These are phyloP conservation scores for Glaciozyma antarctica DNA, from an alignment of 768 basidiomycete species.

Conservation along the genomic window DNA sequence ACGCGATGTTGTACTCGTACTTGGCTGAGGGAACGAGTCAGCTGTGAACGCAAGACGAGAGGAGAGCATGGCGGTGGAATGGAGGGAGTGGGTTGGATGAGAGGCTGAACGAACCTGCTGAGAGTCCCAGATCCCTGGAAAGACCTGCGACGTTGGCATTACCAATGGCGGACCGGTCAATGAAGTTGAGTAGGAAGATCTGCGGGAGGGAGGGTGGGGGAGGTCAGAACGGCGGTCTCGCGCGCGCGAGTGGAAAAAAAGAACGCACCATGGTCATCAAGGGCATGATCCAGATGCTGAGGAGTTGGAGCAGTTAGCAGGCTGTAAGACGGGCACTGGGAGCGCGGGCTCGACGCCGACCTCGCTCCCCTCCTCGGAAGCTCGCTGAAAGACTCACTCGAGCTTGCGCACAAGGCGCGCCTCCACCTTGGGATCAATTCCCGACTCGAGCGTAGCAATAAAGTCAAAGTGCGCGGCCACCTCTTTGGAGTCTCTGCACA, in stretches of 20 bases:
- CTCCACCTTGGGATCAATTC: slow-evolving; percentile 12
- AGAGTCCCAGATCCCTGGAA: neutral
- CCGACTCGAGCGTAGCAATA: neutral
- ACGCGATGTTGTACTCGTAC: slow-evolving; percentile 4
- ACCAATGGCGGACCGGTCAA: slow-evolving; percentile 15
- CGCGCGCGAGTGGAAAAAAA: too few species aligned
- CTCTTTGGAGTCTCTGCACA: neutral
- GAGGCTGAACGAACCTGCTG: neutral
- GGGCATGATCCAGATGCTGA: neutral
- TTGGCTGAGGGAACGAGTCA: neutral
- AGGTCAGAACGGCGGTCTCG: too few species aligned
- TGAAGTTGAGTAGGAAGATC: slow-evolving; percentile 30
- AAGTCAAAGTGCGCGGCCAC: slow-evolving; percentile 12
- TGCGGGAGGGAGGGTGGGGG: too few species aligned
- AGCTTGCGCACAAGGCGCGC: slow-evolving; percentile 23
- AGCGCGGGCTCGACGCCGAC: neutral
- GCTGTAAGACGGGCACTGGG: neutral
- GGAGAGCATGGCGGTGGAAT: too few species aligned
- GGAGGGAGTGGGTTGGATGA: too few species aligned
- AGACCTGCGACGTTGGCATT: slow-evolving; percentile 15
- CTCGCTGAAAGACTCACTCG: slow-evolving; percentile 4
- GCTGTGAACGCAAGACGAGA: too few species aligned
- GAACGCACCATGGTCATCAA: slow-evolving; percentile 2
- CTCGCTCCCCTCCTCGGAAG: neutral
- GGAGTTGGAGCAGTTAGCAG: neutral